Base-by-base conservation (phyloP, 1,284 basidiomycete species). In the Moesziomyces globuligerus region DNA sequence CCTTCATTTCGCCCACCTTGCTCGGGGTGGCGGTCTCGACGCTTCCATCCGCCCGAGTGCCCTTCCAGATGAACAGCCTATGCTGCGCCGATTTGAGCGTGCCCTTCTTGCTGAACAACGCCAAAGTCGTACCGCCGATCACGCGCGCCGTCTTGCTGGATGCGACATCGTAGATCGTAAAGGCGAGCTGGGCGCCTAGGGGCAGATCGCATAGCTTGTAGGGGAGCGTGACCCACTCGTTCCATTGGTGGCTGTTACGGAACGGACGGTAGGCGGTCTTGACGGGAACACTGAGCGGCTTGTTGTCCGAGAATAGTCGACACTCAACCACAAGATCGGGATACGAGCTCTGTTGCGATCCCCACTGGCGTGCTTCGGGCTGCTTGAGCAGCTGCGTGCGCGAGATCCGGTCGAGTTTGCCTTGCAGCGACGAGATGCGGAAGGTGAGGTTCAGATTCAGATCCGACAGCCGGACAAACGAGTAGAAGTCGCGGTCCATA, bases 251-350 rank as follows among this genome's bases (percentile, higher is more conserved):
- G 37, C 45, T 52, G 39, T 57, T 64, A 28, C 61, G 57, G 86
- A 96, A 97, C 15, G 91, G 87, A 82, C 94, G 95, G 87, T 93
- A 94, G 0, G 91, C 88, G 0, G 96, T 98, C 46, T 92, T 89
- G 77, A 91, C 92, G 0, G 93, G 90, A 24, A 94, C 90, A 0
- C 93, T 93, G 37, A 95, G 85, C 0, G 92, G 92, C 80, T 94
- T 94, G 83, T 95, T 95, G 82, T 95, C 92, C 6, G 93, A 90
- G 67, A 91, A 88, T 13, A 98, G 88, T 78, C 95, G 91, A 75
- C 91, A 91, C 11, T 90, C 92, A 45, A 98, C 90, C 83, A 93
- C 94, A 58, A 98, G 87, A 83, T 98, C 94, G 75, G 93, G 91
- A 72, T 90, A 87, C 6, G 87, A 88, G 62, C 51, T 54, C 29